A percentile compares a stretch with the other conserved stretches of the same genome.
Evolutionary conservation across 768 basidiomycete genomes (phyloP).

Genomic region (Sistotremastrum niveocremeum): DNA sequence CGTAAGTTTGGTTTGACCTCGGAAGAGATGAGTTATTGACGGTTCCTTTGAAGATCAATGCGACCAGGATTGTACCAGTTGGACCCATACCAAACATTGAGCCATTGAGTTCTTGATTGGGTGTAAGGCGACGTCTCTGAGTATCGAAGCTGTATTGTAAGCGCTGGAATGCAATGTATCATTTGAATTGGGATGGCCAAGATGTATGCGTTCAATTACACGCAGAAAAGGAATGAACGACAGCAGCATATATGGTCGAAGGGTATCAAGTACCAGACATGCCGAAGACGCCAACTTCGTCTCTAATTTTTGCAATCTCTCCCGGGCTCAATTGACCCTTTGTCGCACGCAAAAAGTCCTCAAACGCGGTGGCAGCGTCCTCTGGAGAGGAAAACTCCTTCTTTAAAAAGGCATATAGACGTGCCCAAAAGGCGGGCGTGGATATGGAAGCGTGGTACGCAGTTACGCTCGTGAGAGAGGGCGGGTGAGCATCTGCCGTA

Average conservation of each 20-base stretch:
- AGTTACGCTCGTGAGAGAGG: conserved; percentile 17
- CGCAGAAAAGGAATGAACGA: too few relatives aligned
- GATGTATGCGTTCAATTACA: too few relatives aligned
- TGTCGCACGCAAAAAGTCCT: conserved; percentile 72
- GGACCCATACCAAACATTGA: conserved; percentile 63
- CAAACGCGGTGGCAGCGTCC: conserved; percentile 66
- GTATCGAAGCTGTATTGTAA: too few relatives aligned
- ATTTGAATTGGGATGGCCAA: too few relatives aligned
- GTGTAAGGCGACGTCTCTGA: too few relatives aligned
- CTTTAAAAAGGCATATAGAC: conserved; percentile 51
- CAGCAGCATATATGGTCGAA: too few relatives aligned
- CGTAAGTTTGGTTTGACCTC: conserved; percentile 16
- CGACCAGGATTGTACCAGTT: conserved; percentile 57
- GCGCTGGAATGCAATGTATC: too few relatives aligned
- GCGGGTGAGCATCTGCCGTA: conserved; percentile 31
- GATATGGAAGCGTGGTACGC: conserved; percentile 60
- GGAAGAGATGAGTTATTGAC: too few relatives aligned
- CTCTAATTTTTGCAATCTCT: conserved; percentile 88
- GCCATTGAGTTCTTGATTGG: conserved; percentile 23
- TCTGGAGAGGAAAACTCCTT: conserved; percentile 45
- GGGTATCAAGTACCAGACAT: conserved; percentile 63
- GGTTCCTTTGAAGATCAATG: conserved; percentile 47
- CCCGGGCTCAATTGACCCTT: conserved; percentile 69
- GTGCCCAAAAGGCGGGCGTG: conserved; percentile 69
- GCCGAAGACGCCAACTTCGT: conserved; percentile 72